phyloP scores from a whole-genome alignment of 169 alveolate species.

The Plasmodium gallinaceum region DNA sequence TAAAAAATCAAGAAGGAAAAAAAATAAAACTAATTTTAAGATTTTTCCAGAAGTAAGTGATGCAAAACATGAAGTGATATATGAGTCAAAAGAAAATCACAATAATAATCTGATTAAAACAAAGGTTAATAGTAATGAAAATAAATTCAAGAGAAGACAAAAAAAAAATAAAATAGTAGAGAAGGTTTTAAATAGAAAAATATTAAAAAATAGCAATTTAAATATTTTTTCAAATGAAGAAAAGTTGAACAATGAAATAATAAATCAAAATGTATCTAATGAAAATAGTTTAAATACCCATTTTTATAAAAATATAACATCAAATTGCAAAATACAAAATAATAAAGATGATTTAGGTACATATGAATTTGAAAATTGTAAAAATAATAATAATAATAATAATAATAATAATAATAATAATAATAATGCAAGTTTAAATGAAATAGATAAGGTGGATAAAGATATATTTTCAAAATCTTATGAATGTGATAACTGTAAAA shows the following conservation, averaged over 20 bases:
- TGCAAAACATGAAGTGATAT: background rate
- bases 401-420: background rate
- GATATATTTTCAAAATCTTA: background rate
- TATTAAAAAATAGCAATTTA: background rate
- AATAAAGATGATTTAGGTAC: background rate
- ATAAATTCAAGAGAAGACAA: background rate
- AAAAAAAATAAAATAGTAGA: background rate
- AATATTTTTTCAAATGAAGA: background rate
- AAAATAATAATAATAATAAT: background rate
- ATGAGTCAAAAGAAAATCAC: background rate
- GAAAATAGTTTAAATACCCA: background rate
- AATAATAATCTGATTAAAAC: background rate
- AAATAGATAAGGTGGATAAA: constrained; percentile 12
- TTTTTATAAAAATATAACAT: background rate
- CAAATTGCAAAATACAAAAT: background rate
- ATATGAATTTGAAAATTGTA: background rate
- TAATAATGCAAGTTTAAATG: constrained; percentile 11
- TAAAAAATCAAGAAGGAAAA: background rate
- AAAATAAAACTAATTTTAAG: background rate
- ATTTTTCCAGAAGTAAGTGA: background rate
- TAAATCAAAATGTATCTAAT: background rate
- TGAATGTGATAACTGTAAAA: constrained; percentile 41
- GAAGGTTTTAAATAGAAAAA: background rate
- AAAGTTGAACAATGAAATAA: background rate
- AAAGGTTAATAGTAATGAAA: background rate